These are phyloP conservation scores for Fimicolochytrium jonesii DNA, from an alignment of 192 early-diverging fungal genomes.

Conservation along the genomic window DNA sequence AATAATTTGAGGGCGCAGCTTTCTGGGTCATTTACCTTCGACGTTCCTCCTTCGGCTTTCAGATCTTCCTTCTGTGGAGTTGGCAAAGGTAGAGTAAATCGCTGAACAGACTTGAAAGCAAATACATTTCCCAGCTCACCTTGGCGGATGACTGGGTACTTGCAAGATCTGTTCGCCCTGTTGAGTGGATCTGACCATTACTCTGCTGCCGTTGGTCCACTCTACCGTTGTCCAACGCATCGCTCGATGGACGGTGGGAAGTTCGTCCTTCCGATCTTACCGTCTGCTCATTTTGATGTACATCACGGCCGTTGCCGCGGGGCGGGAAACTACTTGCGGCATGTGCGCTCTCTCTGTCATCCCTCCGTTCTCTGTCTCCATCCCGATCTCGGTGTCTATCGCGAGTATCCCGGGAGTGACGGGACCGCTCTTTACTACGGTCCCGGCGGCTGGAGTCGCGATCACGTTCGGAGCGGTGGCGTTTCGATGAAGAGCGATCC, in stretches of 20 bases:
- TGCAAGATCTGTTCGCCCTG: not conserved
- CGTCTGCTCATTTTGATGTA: slow-evolving; percentile 16
- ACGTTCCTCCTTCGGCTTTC: too few species aligned
- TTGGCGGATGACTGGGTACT: not conserved
- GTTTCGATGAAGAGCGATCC: not conserved
- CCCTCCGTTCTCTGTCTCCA: slow-evolving; percentile 26
- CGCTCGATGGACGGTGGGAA: slow-evolving; percentile 2
- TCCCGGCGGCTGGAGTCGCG: not conserved
- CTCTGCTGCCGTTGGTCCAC: slow-evolving; percentile 1
- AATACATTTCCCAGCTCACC: too few species aligned
- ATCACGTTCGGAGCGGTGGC: slow-evolving; percentile 1
- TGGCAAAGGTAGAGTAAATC: too few species aligned
- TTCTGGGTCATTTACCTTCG: too few species aligned
- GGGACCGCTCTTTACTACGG: slow-evolving; percentile 13
- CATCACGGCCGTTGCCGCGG: slow-evolving; percentile 19
- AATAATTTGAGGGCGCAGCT: too few species aligned
- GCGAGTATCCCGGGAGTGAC: slow-evolving; percentile 13
- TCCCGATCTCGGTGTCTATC: slow-evolving; percentile 49
- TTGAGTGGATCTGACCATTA: slow-evolving; percentile 21
- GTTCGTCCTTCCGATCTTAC: slow-evolving; percentile 19
- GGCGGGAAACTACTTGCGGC: too few species aligned
- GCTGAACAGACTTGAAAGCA: too few species aligned
- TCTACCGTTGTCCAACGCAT: not conserved
- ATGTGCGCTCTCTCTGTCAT: too few species aligned
- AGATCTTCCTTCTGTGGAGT: too few species aligned